Evolutionary conservation across 441 rosid species (phyloP).

Genomic region (Melastoma candidum): DNA sequence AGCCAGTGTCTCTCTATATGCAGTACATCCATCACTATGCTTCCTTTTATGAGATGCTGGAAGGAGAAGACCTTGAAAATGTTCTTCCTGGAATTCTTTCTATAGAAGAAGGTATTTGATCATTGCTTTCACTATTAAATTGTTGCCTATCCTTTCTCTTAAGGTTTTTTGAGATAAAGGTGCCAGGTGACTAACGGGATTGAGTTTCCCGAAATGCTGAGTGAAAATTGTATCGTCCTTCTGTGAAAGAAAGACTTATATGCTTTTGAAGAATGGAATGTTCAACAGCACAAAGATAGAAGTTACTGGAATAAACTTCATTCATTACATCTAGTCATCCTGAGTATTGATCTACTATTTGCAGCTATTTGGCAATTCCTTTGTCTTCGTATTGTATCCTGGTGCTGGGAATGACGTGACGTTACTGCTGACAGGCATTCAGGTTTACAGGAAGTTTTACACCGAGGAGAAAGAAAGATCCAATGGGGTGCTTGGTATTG

Average conservation of each 20-base stretch:
- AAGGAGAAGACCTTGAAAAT: conserved; percentile 40
- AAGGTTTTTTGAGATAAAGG: neutral
- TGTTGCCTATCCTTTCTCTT: neutral
- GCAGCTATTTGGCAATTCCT: neutral
- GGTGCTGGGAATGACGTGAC: neutral
- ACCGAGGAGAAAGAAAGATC: conserved; percentile 57
- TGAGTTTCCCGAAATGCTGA: too few species aligned
- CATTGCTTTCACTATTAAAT: neutral
- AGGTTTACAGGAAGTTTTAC: conserved; percentile 59
- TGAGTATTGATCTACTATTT: neutral
- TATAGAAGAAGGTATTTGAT: conserved; percentile 46
- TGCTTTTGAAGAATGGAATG: too few species aligned
- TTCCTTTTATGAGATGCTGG: conserved; percentile 53
- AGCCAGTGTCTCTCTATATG: conserved; percentile 5
- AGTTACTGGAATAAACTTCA: too few species aligned
- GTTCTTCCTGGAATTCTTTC: conserved; percentile 59
- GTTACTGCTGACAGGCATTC: conserved; percentile 34
- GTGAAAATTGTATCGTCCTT: too few species aligned
- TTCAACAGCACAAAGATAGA: too few species aligned
- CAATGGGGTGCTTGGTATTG: conserved; percentile 61
- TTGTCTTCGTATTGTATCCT: conserved; percentile 5
- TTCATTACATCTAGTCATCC: neutral
- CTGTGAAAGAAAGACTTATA: too few species aligned
- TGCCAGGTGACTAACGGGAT: too few species aligned
- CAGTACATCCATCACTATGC: conserved; percentile 41